A percentile compares a stretch with the other conserved stretches of the same genome.
These are phyloP conservation scores for Phytophthora aleatoria DNA, from an alignment of 352 stramenopile genomes.

Conservation along the genomic window DNA sequence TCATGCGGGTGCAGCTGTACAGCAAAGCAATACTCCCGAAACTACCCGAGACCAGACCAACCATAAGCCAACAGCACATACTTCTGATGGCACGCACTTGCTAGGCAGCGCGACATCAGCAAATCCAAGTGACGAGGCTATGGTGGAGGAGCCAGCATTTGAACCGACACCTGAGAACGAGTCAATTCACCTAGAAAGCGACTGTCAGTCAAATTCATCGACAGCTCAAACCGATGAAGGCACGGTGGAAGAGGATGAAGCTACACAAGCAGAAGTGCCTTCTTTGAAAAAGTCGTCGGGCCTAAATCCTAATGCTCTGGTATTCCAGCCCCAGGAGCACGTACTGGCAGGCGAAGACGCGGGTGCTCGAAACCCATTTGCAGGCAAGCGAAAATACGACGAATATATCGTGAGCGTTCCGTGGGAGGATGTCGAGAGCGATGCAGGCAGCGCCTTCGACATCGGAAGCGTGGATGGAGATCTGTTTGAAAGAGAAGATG, in stretches of 20 bases:
- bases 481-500: constrained; percentile 32
- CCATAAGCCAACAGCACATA: background rate
- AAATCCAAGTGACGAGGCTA: background rate
- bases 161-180: constrained; percentile 26
- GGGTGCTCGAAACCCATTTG: constrained; percentile 10
- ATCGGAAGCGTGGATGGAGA: constrained; percentile 21
- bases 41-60: constrained; percentile 1
- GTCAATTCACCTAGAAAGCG: constrained; percentile 1
- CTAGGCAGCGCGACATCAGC: background rate
- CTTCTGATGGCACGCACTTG: background rate
- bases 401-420: constrained; percentile 65
- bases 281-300: constrained; percentile 21
- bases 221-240: constrained; percentile 20
- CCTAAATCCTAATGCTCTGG: constrained; percentile 65
- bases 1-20: background rate
- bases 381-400: constrained; percentile 74
- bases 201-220: constrained; percentile 16
- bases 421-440: constrained; percentile 36
- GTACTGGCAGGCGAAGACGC: constrained; percentile 1
- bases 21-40: constrained; percentile 3
- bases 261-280: background rate
- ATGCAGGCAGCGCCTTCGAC: constrained; percentile 21
- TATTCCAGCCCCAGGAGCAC: constrained; percentile 51
- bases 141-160: constrained; percentile 12
- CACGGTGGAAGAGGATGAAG: constrained; percentile 15